A percentile compares a stretch with the other conserved stretches of the same genome.
These are phyloP conservation scores for Ogataea paraovalis DNA, from an alignment of 805 yeast species.

Conservation along the genomic window DNA sequence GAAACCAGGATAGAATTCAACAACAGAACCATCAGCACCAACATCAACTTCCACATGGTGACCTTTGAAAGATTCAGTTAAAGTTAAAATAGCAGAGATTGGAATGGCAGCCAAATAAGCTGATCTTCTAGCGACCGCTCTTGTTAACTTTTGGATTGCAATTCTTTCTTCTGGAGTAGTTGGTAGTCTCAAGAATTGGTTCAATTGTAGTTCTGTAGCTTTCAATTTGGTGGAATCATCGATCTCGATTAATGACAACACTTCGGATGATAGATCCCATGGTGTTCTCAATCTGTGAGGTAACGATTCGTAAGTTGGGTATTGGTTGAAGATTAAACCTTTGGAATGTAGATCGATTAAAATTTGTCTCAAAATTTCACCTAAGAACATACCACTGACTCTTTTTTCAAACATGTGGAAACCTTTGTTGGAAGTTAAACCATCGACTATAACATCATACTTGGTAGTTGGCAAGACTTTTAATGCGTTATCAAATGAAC, in stretches of 20 bases:
- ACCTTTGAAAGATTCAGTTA: conserved; percentile 63
- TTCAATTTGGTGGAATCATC: conserved; percentile 74
- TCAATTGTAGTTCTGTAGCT: conserved; percentile 65
- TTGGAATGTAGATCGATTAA: conserved; percentile 62
- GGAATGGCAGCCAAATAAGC: conserved; percentile 88
- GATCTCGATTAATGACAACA: conserved; percentile 79
- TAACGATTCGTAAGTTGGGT: conserved; percentile 36
- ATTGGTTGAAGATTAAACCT: conserved; percentile 57
- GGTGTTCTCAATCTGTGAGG: conserved; percentile 70
- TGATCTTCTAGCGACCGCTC: conserved; percentile 83
- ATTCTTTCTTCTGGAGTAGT: conserved; percentile 68
- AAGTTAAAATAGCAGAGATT: conserved; percentile 71
- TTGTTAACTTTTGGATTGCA: conserved; percentile 67
- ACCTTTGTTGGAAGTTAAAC: conserved; percentile 72
- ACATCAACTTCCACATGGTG: conserved; percentile 75
- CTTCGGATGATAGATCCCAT: conserved; percentile 77
- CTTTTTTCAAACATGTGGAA: conserved; percentile 92
- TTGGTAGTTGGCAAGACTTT: conserved; percentile 71
- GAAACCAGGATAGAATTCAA: conserved; percentile 91
- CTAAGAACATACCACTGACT: conserved; percentile 87
- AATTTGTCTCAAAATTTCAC: conserved; percentile 78
- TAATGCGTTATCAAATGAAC: conserved; percentile 87
- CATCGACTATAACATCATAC: conserved; percentile 72
- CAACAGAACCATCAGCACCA: conserved; percentile 94
- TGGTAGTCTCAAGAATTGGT: conserved; percentile 63